These are phyloP conservation scores for Xerocomellus intermedius DNA, from an alignment of 768 basidiomycete genomes.

Conservation along the genomic window DNA sequence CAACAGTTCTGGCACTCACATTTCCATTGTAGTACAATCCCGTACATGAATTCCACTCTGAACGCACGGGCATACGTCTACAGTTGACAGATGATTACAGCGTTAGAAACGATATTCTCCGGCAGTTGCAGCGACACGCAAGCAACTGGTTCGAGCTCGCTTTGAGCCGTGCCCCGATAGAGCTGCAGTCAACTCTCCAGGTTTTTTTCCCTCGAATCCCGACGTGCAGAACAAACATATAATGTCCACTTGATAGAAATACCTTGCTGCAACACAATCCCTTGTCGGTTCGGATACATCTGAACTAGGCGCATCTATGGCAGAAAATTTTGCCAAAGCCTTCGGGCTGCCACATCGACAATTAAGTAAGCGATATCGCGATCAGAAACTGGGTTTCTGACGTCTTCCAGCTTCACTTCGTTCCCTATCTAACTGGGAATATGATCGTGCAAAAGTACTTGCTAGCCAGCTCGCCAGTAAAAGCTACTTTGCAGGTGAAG, in stretches of 20 bases:
- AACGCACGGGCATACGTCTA: slow-evolving; percentile 69
- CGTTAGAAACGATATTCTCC: slow-evolving; percentile 81
- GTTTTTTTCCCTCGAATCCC: slow-evolving; percentile 39
- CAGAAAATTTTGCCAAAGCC: slow-evolving; percentile 80
- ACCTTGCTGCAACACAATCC: slow-evolving; percentile 74
- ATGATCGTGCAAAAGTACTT: slow-evolving; percentile 79
- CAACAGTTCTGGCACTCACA: neutral
- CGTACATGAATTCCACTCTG: slow-evolving; percentile 77
- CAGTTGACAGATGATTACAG: slow-evolving; percentile 84
- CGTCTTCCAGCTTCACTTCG: slow-evolving; percentile 50
- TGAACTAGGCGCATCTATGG: slow-evolving; percentile 90
- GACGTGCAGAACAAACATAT: neutral
- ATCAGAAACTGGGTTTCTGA: neutral
- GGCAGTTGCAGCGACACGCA: slow-evolving; percentile 69
- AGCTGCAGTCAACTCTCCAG: slow-evolving; percentile 90
- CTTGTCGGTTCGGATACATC: slow-evolving; percentile 68
- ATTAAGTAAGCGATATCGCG: slow-evolving; percentile 50
- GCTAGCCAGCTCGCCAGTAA: slow-evolving; percentile 87
- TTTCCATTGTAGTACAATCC: slow-evolving; percentile 75
- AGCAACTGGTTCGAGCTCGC: slow-evolving; percentile 85
- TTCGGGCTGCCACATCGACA: slow-evolving; percentile 77
- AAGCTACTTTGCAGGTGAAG: slow-evolving; percentile 87
- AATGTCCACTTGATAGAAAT: slow-evolving; percentile 58
- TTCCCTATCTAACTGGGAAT: slow-evolving; percentile 58
- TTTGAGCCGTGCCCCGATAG: slow-evolving; percentile 84